A percentile compares a stretch with the other conserved stretches of the same genome.
phyloP scores from a whole-genome alignment of 129 eudicot genomes.

The Sambucus nigra region DNA sequence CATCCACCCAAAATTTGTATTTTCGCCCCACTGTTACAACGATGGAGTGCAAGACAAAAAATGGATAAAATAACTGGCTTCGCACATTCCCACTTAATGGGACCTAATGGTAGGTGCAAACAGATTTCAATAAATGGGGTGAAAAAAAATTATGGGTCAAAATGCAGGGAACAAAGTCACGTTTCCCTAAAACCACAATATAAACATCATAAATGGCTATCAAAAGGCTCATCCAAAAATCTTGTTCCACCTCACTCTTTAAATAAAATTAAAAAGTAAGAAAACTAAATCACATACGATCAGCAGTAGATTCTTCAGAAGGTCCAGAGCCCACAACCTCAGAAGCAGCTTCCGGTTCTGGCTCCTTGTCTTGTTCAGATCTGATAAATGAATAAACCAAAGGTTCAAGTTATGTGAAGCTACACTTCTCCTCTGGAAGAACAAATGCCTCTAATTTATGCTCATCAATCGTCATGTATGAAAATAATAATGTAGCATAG shows the following conservation, averaged over 20 bases:
- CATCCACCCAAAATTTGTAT: no score
- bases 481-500: background rate
- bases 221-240: background rate
- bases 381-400: constrained; percentile 21
- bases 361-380: constrained; percentile 99
- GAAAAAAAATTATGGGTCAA: no score
- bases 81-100: no score
- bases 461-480: constrained; percentile 2
- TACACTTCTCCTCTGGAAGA: background rate
- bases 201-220: no score
- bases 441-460: background rate
- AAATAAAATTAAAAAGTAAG: background rate
- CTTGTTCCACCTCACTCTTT: background rate
- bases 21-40: no score
- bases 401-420: background rate
- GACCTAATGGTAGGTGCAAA: no score
- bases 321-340: constrained; percentile 71
- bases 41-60: no score
- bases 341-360: constrained; percentile 75
- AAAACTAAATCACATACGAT: constrained; percentile 37
- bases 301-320: constrained; percentile 73
- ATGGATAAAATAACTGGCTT: no score
- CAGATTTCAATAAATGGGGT: no score
- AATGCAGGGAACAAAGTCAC: no score
- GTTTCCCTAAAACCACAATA: no score